Percentiles rank a stretch among this genome's conserved stretches.
Conservation (phyloP, 2,329 filamentous ascomycete species). For the Tolypocladium inflatum region DNA sequence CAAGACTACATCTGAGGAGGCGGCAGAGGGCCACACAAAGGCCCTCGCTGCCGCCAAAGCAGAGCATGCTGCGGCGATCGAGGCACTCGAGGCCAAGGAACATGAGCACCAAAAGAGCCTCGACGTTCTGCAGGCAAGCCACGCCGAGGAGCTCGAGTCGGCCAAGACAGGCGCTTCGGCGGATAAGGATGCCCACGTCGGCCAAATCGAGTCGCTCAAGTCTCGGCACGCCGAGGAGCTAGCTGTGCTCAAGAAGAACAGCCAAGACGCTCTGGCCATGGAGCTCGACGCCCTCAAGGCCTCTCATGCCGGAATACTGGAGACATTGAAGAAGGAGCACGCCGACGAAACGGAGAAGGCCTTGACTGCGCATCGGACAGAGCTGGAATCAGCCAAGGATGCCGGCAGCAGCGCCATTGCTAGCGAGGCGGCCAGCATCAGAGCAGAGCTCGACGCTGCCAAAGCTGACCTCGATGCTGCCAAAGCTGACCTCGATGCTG, state of each 20-base stretch:
- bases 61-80: slow-evolving; percentile 32
- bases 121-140: slow-evolving; percentile 44
- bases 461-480: slow-evolving; percentile 32
- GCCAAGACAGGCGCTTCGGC: slow-evolving; percentile 43
- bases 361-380: slow-evolving; percentile 18
- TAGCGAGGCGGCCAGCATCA: slow-evolving; percentile 20
- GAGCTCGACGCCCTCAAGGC: slow-evolving; percentile 33
- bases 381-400: slow-evolving; percentile 20
- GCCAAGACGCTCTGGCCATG: slow-evolving; percentile 26
- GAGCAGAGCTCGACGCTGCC: slow-evolving; percentile 22
- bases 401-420: slow-evolving; percentile 15
- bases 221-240: slow-evolving; percentile 42
- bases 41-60: slow-evolving; percentile 33
- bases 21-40: slow-evolving; percentile 27
- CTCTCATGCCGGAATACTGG: slow-evolving; percentile 32
- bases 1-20: slow-evolving; percentile 23
- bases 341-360: slow-evolving; percentile 26
- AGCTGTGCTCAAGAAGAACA: slow-evolving; percentile 31
- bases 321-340: slow-evolving; percentile 31
- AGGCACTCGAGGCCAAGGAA: slow-evolving; percentile 40
- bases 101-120: slow-evolving; percentile 43
- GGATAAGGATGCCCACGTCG: slow-evolving; percentile 36
- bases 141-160: slow-evolving; percentile 48
- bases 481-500: slow-evolving; percentile 20
- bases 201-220: slow-evolving; percentile 46